A percentile compares a stretch with the other conserved stretches of the same genome.
phyloP scores from a whole-genome alignment of 23 red algal species.

The Cyanidium caldarium region DNA sequence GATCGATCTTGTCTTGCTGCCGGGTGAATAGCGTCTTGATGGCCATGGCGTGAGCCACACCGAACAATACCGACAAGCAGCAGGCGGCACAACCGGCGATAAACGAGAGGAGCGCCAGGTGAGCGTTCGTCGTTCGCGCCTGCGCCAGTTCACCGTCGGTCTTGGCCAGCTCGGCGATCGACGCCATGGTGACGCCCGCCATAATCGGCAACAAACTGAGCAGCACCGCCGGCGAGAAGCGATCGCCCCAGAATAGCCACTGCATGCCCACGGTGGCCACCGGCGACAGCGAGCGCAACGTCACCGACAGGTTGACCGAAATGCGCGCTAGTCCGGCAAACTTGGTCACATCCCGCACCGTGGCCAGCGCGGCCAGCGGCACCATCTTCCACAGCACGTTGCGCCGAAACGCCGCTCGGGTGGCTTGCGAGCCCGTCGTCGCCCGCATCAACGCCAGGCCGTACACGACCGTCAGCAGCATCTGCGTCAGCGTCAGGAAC shows the following conservation, averaged over 20 bases:
- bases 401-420: neutral
- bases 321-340: neutral
- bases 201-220: neutral
- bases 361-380: neutral
- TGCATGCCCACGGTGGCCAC: neutral
- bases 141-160: neutral
- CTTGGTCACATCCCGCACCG: neutral
- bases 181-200: neutral
- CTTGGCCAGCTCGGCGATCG: neutral
- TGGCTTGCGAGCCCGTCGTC: neutral
- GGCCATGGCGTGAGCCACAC: neutral
- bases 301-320: slow-evolving; percentile 1
- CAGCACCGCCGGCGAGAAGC: neutral
- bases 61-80: neutral
- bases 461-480: neutral
- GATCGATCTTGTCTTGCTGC: neutral
- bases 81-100: neutral
- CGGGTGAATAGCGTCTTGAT: neutral
- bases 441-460: neutral
- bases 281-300: neutral
- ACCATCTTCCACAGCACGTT: neutral
- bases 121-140: neutral
- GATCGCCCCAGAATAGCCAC: neutral
- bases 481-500: neutral
- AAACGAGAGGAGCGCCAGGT: neutral